Base-by-base conservation (phyloP, 208 protist species). In the Trypanosoma boissoni region DNA sequence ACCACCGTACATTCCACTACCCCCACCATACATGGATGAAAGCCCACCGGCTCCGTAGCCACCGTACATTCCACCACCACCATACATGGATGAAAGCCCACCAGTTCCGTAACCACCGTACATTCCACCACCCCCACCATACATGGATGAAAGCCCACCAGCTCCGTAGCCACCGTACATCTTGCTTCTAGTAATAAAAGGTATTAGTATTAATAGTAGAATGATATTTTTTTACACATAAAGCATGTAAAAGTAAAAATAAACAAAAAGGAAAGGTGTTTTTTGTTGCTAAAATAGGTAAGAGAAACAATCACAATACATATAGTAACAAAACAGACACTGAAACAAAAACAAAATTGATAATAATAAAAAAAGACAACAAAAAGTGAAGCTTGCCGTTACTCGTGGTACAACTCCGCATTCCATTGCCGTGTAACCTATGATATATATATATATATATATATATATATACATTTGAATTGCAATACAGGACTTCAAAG, bases 51-150 rank as follows among this genome's bases (percentile, higher is more conserved):
- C 78, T n/a, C n/a, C n/a, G n/a, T n/a, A n/a, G 27, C 49, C 53
- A 37, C 75, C 64, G 16, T 70, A 65, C 44, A 72, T 66, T 59
- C 63, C 54, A 9, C 29, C 52, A 28, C 58, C 60, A 32, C 74
- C 68, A 55, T 80, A 83, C 74, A 78, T 87, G 44, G 74, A 59
- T 12, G 63, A 53, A 66, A 79, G 43, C 37, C 44, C 43, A 21
- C 53, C 45, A 3, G 41, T 48, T n/a, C 45, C 43, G 29, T 60
- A 16, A 20, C 80, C 75, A 50, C 72, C 56, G 26, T 70, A 67
- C 61, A 80, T 54, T 58, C 6, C 24, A 45, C 53, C 5, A 12
- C 29, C 63, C 42, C 27, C 48, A 34, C 57, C 62, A 16, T 37
- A 54, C 63, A 76, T 72, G 27, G 64, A 45, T 20, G 61, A 56